phyloP scores from a whole-genome alignment of 805 yeast genomes.

The Tetrapisispora pingtungensis region DNA sequence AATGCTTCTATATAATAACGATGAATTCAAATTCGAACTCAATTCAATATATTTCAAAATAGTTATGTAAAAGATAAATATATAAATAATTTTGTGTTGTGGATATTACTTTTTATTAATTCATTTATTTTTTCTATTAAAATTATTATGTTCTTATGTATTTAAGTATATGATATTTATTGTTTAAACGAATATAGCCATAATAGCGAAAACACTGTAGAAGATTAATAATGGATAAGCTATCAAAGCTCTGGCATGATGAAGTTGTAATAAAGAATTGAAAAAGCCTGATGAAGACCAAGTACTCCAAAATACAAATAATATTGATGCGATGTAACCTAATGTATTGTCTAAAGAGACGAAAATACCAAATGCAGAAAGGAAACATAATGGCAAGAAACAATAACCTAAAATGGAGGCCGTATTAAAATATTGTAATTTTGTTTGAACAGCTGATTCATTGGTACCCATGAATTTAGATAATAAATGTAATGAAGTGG shows the following conservation, averaged over 20 bases:
- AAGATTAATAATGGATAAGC: conserved; percentile 91
- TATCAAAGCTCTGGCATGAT: conserved; percentile 77
- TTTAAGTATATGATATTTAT: too few relatives aligned
- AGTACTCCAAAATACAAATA: conserved; percentile 83
- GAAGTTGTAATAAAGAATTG: conserved; percentile 70
- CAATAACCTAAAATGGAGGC: conserved; percentile 94
- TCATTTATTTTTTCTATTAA: too few relatives aligned
- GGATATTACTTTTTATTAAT: too few relatives aligned
- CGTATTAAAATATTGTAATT: conserved; percentile 49
- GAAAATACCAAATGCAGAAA: conserved; percentile 50
- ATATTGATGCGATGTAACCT: conserved; percentile 60
- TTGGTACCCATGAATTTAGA: conserved; percentile 79
- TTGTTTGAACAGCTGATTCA: conserved; percentile 19
- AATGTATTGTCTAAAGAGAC: conserved; percentile 65
- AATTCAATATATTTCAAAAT: too few relatives aligned
- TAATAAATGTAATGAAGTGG: conserved; percentile 69
- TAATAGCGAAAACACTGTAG: conserved; percentile 87
- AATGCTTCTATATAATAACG: too few relatives aligned
- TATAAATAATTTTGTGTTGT: too few relatives aligned
- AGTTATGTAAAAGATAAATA: too few relatives aligned
- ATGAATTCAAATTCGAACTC: too few relatives aligned
- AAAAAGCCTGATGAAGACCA: conserved; percentile 89
- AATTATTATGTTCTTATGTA: neutral
- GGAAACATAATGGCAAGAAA: conserved; percentile 68
- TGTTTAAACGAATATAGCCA: conserved; percentile 75